phyloP scores from a whole-genome alignment of 1,139 yeast species.

The Kurtzmaniella quercitrusa region DNA sequence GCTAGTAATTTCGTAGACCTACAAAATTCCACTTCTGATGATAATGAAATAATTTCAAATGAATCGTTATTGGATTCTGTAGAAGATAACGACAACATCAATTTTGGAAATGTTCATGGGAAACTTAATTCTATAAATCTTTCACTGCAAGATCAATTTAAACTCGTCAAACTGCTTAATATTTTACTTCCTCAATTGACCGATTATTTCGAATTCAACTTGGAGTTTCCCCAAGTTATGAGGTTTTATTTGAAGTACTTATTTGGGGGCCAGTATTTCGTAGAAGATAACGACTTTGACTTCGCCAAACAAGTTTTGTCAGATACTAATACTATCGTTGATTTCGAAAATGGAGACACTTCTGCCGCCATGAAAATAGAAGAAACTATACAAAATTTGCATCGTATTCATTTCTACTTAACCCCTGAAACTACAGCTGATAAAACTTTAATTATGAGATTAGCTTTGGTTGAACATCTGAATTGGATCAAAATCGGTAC shows the following conservation, averaged over 20 bases:
- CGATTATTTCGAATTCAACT: conserved; percentile 26
- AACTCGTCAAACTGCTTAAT: conserved; percentile 15
- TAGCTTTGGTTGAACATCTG: conserved; percentile 16
- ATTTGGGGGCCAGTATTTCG: conserved; percentile 14
- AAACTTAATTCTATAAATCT: not conserved
- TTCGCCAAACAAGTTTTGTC: conserved; percentile 13
- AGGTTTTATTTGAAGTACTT: conserved; percentile 3
- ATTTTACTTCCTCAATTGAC: conserved; percentile 28
- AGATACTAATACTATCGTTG: conserved; percentile 22
- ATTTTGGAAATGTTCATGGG: too few species aligned
- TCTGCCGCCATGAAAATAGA: conserved; percentile 18
- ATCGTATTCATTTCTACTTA: conserved; percentile 18
- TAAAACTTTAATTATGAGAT: conserved; percentile 26
- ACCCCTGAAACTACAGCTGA: conserved; percentile 3
- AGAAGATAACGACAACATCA: too few species aligned
- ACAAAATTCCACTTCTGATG: not conserved
- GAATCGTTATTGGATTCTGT: not conserved
- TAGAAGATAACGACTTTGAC: not conserved
- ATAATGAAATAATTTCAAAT: not conserved
- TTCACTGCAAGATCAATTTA: conserved; percentile 14
- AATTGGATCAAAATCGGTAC: conserved; percentile 4
- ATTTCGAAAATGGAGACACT: conserved; percentile 27
- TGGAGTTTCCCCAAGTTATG: conserved; percentile 19
- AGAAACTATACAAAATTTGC: conserved; percentile 19
- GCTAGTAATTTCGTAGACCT: not conserved